Percentiles rank a stretch among this genome's conserved stretches.
phyloP scores from a whole-genome alignment of 1,284 basidiomycete species.

The Cutaneotrichosporon arboriforme region DNA sequence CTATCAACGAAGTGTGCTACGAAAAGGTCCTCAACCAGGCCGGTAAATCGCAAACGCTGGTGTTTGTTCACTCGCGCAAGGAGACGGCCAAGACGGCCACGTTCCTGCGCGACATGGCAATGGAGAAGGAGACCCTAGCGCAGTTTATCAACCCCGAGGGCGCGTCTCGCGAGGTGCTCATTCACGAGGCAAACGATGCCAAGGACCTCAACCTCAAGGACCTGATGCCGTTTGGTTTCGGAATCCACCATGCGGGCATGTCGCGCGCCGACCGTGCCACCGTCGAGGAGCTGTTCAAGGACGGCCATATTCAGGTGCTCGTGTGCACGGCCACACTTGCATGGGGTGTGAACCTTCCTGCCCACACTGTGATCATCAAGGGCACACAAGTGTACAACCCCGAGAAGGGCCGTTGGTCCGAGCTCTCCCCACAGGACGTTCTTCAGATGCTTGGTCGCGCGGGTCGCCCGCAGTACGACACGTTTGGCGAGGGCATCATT shows the following conservation, averaged over 20 bases:
- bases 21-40: constrained; percentile 95
- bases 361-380: constrained; percentile 98
- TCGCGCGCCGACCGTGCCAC: constrained; percentile 83
- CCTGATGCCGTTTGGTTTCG: constrained; percentile 91
- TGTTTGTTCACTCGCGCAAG: constrained; percentile 97
- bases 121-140: constrained; percentile 93
- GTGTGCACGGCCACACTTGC: constrained; percentile 97
- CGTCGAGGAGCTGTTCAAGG: constrained; percentile 91
- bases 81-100: constrained; percentile 96
- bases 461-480: constrained; percentile 96
- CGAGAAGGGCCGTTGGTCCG: constrained; percentile 95
- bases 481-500: constrained; percentile 95
- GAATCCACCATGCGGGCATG: constrained; percentile 99
- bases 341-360: constrained; percentile 98
- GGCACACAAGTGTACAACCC: constrained; percentile 99
- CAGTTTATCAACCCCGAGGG: constrained; percentile 90
- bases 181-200: constrained; percentile 75
- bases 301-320: constrained; percentile 88
- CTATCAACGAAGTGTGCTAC: constrained; percentile 99
- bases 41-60: constrained; percentile 69
- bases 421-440: constrained; percentile 92
- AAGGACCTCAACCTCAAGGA: constrained; percentile 82
- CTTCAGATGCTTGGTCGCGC: constrained; percentile 98
- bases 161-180: constrained; percentile 79
- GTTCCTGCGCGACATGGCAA: constrained; percentile 89